phyloP scores from a whole-genome alignment of 23 red algal species.

The Cyanidioschyzon merolae region DNA sequence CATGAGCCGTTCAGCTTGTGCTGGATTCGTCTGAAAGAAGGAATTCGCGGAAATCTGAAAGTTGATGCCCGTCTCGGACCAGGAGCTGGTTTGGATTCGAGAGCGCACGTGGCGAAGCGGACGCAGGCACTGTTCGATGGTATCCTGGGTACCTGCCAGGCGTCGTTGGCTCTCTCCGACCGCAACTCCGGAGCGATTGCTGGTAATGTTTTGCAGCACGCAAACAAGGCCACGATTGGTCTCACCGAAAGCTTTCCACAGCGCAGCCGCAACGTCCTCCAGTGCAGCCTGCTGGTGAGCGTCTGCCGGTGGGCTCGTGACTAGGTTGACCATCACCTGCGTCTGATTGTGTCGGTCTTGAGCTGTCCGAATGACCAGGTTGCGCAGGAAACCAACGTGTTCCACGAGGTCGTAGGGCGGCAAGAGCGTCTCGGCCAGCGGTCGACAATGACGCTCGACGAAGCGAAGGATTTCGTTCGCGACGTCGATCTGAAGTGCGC shows the following conservation, averaged over 20 bases:
- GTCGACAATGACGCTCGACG: conserved; percentile 24
- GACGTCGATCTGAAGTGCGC: conserved; percentile 33
- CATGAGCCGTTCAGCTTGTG: conserved; percentile 57
- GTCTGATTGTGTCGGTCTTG: conserved; percentile 30
- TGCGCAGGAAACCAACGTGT: conserved; percentile 65
- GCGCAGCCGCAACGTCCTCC: conserved; percentile 39
- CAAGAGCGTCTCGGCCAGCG: conserved; percentile 20
- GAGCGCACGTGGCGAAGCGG: conserved; percentile 2
- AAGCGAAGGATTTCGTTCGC: conserved; percentile 52
- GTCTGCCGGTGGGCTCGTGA: conserved; percentile 56
- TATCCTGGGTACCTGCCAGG: not conserved
- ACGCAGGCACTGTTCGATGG: conserved; percentile 12
- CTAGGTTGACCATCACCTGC: conserved; percentile 91
- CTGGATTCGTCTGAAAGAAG: conserved; percentile 86
- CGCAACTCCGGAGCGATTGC: conserved; percentile 13
- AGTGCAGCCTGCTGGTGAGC: conserved; percentile 28
- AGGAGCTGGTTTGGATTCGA: not conserved
- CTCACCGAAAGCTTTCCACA: conserved; percentile 48
- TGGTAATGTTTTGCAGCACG: conserved; percentile 73
- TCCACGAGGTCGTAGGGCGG: conserved; percentile 52
- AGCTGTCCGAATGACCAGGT: conserved; percentile 59
- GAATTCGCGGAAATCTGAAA: conserved; percentile 81
- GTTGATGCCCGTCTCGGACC: conserved; percentile 2
- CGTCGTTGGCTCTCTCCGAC: not conserved
- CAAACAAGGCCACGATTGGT: conserved; percentile 34